These are phyloP conservation scores for Remersonia thermophila DNA, from an alignment of 2,329 filamentous ascomycete species.

Conservation along the genomic window DNA sequence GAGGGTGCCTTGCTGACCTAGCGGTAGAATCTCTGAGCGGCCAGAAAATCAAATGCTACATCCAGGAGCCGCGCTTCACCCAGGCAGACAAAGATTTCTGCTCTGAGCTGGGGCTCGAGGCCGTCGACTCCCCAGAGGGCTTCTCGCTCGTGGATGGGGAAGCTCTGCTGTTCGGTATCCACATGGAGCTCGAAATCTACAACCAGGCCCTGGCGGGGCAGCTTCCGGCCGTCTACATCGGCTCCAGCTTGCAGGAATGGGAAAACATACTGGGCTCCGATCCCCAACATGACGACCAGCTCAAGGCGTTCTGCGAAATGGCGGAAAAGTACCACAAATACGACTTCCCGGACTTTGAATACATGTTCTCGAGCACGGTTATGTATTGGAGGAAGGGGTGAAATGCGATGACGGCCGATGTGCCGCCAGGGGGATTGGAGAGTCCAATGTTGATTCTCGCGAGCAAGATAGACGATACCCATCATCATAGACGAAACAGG, in stretches of 20 bases:
- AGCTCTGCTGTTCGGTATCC: conserved; percentile 50
- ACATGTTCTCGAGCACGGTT: conserved; percentile 17
- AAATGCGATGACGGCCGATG: too few relatives aligned
- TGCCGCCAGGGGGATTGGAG: not conserved
- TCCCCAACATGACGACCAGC: not conserved
- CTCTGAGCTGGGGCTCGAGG: conserved; percentile 38
- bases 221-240: conserved; percentile 44
- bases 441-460: too few relatives aligned
- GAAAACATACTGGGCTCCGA: conserved; percentile 20
- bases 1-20: not conserved
- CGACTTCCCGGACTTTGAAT: conserved; percentile 16
- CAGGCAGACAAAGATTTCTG: conserved; percentile 39
- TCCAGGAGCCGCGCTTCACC: conserved; percentile 45
- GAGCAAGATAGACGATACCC: too few relatives aligned
- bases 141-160: conserved; percentile 35
- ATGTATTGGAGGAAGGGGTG: conserved; percentile 14
- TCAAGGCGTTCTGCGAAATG: conserved; percentile 11
- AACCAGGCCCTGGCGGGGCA: conserved; percentile 31
- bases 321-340: conserved; percentile 11
- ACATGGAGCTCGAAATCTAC: conserved; percentile 45
- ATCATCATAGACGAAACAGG: too few relatives aligned
- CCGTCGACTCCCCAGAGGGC: conserved; percentile 39
- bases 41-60: conserved; percentile 30
- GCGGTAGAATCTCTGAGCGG: conserved; percentile 15
- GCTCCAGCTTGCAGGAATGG: conserved; percentile 41